Base-by-base conservation (phyloP, 805 yeast genomes). In the Metschnikowia aberdeeniae region DNA sequence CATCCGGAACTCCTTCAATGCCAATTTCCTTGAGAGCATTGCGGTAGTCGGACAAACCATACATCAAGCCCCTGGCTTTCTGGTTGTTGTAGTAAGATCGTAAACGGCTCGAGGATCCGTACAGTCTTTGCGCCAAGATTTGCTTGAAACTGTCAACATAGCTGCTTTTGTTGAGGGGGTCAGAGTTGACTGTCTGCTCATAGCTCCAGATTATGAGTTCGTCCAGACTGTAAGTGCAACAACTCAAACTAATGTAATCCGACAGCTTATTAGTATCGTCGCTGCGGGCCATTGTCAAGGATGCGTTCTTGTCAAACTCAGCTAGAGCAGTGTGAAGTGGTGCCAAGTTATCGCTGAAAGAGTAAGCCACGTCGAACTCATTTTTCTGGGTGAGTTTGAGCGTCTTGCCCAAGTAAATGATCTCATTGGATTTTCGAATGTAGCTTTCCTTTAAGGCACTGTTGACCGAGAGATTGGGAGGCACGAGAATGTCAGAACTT, bases 401-500 rank as follows among this genome's bases (percentile, higher is more conserved):
- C 6, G 39, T 24, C 33, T 50, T 57, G 2, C 61, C 67, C 22
- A 63, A 41, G 44, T 75, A 76, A 3, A 77, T 62, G 20, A 80
- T 63, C 55, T 85, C 90, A 5, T 72, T 53, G 24, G 79, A 63
- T 49, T 77, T 80, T 47, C 86, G 66, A 13, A 75, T 67, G 48
- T 69, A 82, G 5, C 78, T 64, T 42, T 84, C 87, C 45, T 73
- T 63, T 10, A 68, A 54, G 1, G 49, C 52, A 1, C 59, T 62
- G 9, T 44, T 28, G 14, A 20, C 12, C 3, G 51, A 17, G 31
- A 81, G 55, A 38, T 68, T 61, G 3, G 85, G 84, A 2, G 85
- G 84, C 7, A 68, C 64, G 42, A 72, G 68, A 27, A 64, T 68
- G n/a, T 64, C 60, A 12, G 56, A 46, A 6, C 55, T 55, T 1